Evolutionary conservation across 2,329 filamentous ascomycete species (phyloP), one percentile per base, ranked within the genome.

Genomic region (Alternaria longipes): DNA sequence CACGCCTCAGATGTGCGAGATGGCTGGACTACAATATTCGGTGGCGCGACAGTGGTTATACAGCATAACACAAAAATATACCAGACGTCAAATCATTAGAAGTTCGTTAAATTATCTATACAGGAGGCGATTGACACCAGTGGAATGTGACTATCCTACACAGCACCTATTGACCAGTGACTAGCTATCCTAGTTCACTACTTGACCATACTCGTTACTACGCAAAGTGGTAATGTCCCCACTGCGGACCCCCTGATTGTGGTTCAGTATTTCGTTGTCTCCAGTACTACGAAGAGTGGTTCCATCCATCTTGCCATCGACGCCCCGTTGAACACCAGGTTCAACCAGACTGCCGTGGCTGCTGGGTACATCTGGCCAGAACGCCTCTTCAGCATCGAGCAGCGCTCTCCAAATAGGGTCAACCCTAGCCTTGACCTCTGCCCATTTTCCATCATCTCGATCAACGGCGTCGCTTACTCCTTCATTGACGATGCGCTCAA

Each of bases 401-500:
- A 76, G 58, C 8, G 68, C 64, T 41, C 57, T 62, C 73, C 74
- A 78, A 4, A 72, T 63, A 0, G 42, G 54, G 53, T 69, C 68
- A 12, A 72, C 67, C 38, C 75, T 62, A 8, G 50, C 47, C 58
- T 68, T 65, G 6, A 77, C 63, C 36, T 72, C 62, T 26, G 30
- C 50, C 68, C 66, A 72, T 54, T 55, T 46, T 36, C 38, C 59
- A 14, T 72, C 66, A 44, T 77, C 67, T 3, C 57, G 54, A 3
- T 52, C 54, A 0, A 74, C 63, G 1, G 66, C 73, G 18, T 66
- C 36, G 30, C 64, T 53, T 0, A 77, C 73, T 16, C 69, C 74
- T 34, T 82, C 80, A 72, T 90, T 86, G 57, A 90, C 79, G 8
- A 90, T 81, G 22, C 72, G 77, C 26, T 83, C 85, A 56, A 90